A percentile compares a stretch with the other conserved stretches of the same genome.
Conservation (phyloP, 805 yeast genomes). For the Candida ipomoeae region DNA sequence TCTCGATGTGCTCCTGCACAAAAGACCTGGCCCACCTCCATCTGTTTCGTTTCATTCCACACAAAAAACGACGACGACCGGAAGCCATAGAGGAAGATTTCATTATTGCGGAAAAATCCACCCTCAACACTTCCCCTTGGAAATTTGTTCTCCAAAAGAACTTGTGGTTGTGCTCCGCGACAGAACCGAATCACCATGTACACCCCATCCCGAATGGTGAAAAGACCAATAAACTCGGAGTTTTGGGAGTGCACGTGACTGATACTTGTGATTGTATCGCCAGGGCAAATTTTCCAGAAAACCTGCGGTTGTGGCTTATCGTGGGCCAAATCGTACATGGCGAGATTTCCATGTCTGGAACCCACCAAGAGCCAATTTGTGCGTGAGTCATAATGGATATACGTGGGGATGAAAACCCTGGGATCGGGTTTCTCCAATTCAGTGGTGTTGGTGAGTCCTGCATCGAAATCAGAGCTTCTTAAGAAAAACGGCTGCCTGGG, state of each 20-base stretch:
- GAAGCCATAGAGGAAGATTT: conserved; percentile 73
- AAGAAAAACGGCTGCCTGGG: conserved; percentile 51
- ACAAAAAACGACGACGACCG: conserved; percentile 71
- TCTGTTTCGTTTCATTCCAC: conserved; percentile 76
- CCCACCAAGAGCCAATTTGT: conserved; percentile 54
- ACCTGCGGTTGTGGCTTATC: conserved; percentile 15
- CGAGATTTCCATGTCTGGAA: conserved; percentile 66
- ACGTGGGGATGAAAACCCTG: conserved; percentile 31
- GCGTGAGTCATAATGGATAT: conserved; percentile 41
- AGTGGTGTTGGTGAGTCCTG: conserved; percentile 17
- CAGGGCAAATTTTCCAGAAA: conserved; percentile 45
- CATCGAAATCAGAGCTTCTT: conserved; percentile 24
- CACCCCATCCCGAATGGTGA: conserved; percentile 66
- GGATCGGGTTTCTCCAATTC: conserved; percentile 23
- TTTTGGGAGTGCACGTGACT: conserved; percentile 28
- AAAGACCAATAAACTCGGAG: conserved; percentile 24
- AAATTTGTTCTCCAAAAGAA: conserved; percentile 56
- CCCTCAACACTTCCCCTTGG: conserved; percentile 84
- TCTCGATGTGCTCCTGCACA: conserved; percentile 93
- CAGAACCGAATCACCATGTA: conserved; percentile 40
- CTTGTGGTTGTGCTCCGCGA: conserved; percentile 5
- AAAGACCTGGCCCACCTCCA: conserved; percentile 60
- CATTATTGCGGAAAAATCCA: conserved; percentile 40
- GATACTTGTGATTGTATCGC: conserved; percentile 66
- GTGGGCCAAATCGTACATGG: conserved; percentile 43